Percentiles rank a stretch among this genome's conserved stretches.
Evolutionary conservation across 306 rosid genomes (phyloP).

Genomic region (Medicago ruthenica): DNA sequence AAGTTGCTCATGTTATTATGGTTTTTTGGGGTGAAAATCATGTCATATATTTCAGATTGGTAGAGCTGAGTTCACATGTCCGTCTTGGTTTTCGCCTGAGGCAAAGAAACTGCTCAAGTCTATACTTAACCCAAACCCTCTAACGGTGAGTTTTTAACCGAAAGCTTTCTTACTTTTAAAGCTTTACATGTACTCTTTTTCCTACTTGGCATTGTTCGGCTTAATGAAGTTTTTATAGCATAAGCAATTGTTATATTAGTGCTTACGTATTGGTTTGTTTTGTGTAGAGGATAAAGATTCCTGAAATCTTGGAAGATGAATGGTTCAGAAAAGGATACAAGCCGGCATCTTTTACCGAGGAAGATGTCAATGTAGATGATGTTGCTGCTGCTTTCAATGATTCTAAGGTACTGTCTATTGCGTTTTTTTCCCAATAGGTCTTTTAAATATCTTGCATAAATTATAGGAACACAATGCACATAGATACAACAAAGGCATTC

Average conservation of each 20-base stretch:
- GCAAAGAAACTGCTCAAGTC: conserved; percentile 66
- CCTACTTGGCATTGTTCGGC: too few species aligned
- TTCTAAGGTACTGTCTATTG: conserved; percentile 60
- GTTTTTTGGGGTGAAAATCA: conserved; percentile 23
- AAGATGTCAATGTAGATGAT: conserved; percentile 80
- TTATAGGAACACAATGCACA: background rate
- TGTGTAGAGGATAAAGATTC: conserved; percentile 76
- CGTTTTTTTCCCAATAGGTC: conserved; percentile 1
- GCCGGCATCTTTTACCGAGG: conserved; percentile 66
- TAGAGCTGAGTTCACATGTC: conserved; percentile 79
- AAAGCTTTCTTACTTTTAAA: conserved; percentile 25
- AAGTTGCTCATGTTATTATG: conserved; percentile 29
- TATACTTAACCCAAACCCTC: conserved; percentile 87
- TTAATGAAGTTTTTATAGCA: too few species aligned
- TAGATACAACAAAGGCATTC: background rate
- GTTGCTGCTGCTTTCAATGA: conserved; percentile 81
- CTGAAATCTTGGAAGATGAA: conserved; percentile 75
- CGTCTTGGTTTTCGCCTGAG: conserved; percentile 59
- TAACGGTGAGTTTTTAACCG: conserved; percentile 66
- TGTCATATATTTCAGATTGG: conserved; percentile 64
- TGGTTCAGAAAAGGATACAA: conserved; percentile 89
- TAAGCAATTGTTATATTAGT: too few species aligned
- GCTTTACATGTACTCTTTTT: too few species aligned
- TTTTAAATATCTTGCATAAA: background rate
- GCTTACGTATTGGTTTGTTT: background rate